phyloP scores from a whole-genome alignment of 495 filamentous ascomycete genomes.

The Podospora pseudocomata region DNA sequence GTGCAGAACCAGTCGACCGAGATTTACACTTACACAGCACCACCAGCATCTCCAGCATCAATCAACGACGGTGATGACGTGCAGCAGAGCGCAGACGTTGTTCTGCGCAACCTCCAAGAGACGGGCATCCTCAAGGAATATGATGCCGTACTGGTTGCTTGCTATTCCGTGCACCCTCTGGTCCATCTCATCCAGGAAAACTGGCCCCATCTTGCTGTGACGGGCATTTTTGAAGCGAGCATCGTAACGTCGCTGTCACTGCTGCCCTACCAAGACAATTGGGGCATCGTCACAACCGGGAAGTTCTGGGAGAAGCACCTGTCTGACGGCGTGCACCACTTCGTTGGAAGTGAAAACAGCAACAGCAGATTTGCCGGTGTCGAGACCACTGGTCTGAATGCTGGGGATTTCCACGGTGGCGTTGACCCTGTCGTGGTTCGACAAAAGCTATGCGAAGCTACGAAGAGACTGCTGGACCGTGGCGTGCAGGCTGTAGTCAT shows the following conservation, averaged over 20 bases:
- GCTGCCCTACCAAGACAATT: constrained; percentile 47
- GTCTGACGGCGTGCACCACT: constrained; percentile 54
- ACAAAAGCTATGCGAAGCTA: constrained; percentile 64
- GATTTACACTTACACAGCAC: constrained; percentile 52
- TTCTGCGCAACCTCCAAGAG: constrained; percentile 48
- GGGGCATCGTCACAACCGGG: constrained; percentile 90
- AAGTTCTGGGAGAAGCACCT: constrained; percentile 75
- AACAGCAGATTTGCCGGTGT: constrained; percentile 65
- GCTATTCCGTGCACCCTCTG: constrained; percentile 84
- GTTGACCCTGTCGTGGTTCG: constrained; percentile 60
- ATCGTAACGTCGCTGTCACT: constrained; percentile 56
- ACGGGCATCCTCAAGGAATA: constrained; percentile 45
- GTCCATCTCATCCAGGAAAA: constrained; percentile 55
- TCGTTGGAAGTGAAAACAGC: constrained; percentile 41
- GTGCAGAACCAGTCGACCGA: constrained; percentile 47
- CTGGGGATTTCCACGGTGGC: constrained; percentile 71
- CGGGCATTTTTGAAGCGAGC: constrained; percentile 86
- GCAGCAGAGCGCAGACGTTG: constrained; percentile 46
- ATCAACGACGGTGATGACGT: constrained; percentile 64
- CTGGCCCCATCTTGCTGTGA: constrained; percentile 47
- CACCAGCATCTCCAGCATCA: constrained; percentile 49
- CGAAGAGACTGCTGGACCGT: constrained; percentile 57
- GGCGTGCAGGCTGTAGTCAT: constrained; percentile 64
- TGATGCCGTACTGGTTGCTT: constrained; percentile 80
- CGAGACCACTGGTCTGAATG: constrained; percentile 77